These are phyloP conservation scores for Chaetothyriales sp. DNA, from an alignment of 2,329 filamentous ascomycete species.

Conservation along the genomic window DNA sequence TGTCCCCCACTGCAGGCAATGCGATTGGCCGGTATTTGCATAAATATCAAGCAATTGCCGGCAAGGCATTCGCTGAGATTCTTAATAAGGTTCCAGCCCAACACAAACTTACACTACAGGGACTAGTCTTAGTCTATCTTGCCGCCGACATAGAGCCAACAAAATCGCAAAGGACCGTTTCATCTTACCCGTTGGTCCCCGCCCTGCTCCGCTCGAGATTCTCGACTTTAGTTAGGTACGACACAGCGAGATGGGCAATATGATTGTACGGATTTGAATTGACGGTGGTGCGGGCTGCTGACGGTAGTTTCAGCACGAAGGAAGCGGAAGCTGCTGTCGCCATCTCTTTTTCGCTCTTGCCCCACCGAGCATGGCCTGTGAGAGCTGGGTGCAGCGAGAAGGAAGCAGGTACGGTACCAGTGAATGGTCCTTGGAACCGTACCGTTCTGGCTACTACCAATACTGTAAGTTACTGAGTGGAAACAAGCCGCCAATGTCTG, in stretches of 20 bases:
- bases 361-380: background rate
- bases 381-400: background rate
- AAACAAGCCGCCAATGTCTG: background rate
- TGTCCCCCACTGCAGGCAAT: background rate
- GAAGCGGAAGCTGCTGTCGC: no score
- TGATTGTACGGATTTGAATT: background rate
- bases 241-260: background rate
- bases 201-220: background rate
- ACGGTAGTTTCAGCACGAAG: background rate
- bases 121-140: slow-evolving; percentile 2
- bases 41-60: background rate
- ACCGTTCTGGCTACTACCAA: background rate
- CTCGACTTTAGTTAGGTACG: background rate
- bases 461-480: background rate
- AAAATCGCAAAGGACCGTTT: slow-evolving; percentile 3
- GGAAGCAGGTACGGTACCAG: background rate
- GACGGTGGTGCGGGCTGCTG: background rate
- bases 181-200: slow-evolving; percentile 5
- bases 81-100: background rate
- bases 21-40: background rate
- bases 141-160: slow-evolving; percentile 2
- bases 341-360: background rate
- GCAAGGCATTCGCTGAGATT: background rate
- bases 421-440: background rate
- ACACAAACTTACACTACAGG: slow-evolving; percentile 1